These are phyloP conservation scores for Jacaranda mimosifolia DNA, from an alignment of 257 asterid species.

Conservation along the genomic window DNA sequence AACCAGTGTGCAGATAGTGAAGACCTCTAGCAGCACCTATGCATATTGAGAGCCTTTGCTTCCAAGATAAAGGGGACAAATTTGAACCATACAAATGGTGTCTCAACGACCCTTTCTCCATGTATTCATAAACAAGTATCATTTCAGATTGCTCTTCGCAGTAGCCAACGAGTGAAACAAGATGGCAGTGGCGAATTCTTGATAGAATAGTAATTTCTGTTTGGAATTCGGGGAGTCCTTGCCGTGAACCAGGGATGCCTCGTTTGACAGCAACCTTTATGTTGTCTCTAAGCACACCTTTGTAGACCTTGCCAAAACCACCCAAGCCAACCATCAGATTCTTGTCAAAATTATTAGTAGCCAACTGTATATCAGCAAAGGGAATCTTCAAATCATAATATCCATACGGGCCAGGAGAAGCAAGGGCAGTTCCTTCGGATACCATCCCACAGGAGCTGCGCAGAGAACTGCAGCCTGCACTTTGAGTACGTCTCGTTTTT, in stretches of 20 bases:
- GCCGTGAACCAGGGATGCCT: constrained; percentile 55
- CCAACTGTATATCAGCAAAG: constrained; percentile 47
- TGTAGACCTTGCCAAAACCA: constrained; percentile 63
- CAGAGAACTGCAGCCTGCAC: constrained; percentile 67
- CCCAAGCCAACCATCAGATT: constrained; percentile 57
- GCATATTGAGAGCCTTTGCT: constrained; percentile 63
- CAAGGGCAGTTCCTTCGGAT: constrained; percentile 50
- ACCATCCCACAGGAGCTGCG: constrained; percentile 36
- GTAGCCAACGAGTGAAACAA: constrained; percentile 62
- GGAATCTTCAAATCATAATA: constrained; percentile 52
- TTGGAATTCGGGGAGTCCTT: constrained; percentile 63
- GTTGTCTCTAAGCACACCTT: constrained; percentile 52
- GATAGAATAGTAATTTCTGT: constrained; percentile 57
- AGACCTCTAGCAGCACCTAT: constrained; percentile 73
- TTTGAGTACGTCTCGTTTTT: constrained; percentile 50
- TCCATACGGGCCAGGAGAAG: constrained; percentile 47
- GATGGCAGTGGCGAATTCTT: constrained; percentile 63
- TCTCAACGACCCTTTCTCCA: constrained; percentile 60
- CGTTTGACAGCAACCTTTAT: constrained; percentile 58
- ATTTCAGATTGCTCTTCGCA: constrained; percentile 66
- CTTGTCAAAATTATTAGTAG: constrained; percentile 59
- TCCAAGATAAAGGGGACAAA: constrained; percentile 58
- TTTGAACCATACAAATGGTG: constrained; percentile 52
- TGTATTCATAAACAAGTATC: constrained; percentile 67
- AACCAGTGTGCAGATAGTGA: constrained; percentile 68